A percentile compares a stretch with the other conserved stretches of the same genome.
phyloP scores from a whole-genome alignment of 345 rosid genomes.

The Salix purpurea region DNA sequence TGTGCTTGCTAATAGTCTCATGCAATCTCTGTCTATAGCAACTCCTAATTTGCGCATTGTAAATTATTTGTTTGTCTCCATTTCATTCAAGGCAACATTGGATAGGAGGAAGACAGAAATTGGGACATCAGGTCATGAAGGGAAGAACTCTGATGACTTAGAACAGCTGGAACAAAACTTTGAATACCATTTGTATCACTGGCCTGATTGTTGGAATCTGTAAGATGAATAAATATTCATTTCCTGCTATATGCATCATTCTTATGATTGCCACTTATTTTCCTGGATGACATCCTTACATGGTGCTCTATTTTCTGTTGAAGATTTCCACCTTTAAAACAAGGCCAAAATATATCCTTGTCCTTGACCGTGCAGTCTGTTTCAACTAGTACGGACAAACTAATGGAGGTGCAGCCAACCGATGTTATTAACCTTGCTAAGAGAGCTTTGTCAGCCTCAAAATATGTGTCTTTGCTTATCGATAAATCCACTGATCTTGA shows the following conservation, averaged over 20 bases:
- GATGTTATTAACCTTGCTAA: constrained; percentile 54
- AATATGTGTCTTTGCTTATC: constrained; percentile 53
- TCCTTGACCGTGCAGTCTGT: constrained; percentile 27
- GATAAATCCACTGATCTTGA: constrained; percentile 35
- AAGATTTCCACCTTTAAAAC: constrained; percentile 43
- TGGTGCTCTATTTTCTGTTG: constrained; percentile 5
- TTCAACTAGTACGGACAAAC: constrained; percentile 18
- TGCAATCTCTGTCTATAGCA: background rate
- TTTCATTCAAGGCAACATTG: constrained; percentile 30
- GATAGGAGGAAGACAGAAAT: constrained; percentile 40
- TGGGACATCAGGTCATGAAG: constrained; percentile 30
- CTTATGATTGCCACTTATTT: background rate
- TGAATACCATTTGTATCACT: constrained; percentile 37
- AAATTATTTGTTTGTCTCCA: background rate
- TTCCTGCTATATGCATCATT: background rate
- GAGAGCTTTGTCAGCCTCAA: constrained; percentile 70
- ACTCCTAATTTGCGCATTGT: constrained; percentile 1
- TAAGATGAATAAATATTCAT: constrained; percentile 26
- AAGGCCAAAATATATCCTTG: constrained; percentile 30
- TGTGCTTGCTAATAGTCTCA: background rate
- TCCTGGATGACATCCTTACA: constrained; percentile 5
- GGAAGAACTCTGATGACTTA: constrained; percentile 23
- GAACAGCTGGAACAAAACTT: constrained; percentile 30
- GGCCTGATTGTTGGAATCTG: constrained; percentile 55
- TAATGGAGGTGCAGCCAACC: constrained; percentile 29